Evolutionary conservation across 352 stramenopile genomes (phyloP), one percentile per base, ranked within the genome.

Genomic region (Phytophthora fragariaefolia): DNA sequence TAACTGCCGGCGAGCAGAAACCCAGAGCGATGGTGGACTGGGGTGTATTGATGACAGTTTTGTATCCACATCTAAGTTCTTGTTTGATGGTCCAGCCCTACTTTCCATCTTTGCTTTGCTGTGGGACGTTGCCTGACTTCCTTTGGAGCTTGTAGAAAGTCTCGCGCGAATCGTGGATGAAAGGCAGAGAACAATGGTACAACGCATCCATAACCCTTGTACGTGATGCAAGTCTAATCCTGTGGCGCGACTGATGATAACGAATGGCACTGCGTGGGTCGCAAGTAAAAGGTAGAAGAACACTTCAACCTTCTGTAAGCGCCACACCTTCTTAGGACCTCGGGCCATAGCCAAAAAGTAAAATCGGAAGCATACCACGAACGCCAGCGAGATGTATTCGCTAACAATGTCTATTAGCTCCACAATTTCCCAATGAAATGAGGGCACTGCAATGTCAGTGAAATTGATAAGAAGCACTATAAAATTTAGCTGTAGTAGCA

Each of bases 281-380:
- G 58, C 46, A 13, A 63, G 36, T 18, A 69, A 27, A 4, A 63
- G 32, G 45, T 69, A 69, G 20, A 52, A 43, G 3, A 63, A 38
- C 6, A 69, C 6, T 26, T 69, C 61, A 3, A 55, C 32, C 26
- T 71, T 71, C 20, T 54, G 61, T 15, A 18, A 43, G n/a, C 36
- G 18, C 51, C 49, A 51, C 12, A 62, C 54, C 18, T 49, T 30
- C 26, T n/a, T 18, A 15, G 47, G 23, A 2, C 61, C 61, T 10
- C 47, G 60, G n/a, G 32, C 50, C 43, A 69, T 69, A 13, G 45
- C 30, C 27, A 71, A 42, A 49, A 62, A 71, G 50, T 58, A 71
- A 55, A 71, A 71, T 18, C 63, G 54, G 36, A 70, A 70, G 45
- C 23, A 36, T 17, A 65, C 36, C 6, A 61, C 57, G 36, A 71